Evolutionary conservation across 208 protist species (phyloP), one percentile per base, ranked within the genome.

Genomic region (Crithidia bombi): DNA sequence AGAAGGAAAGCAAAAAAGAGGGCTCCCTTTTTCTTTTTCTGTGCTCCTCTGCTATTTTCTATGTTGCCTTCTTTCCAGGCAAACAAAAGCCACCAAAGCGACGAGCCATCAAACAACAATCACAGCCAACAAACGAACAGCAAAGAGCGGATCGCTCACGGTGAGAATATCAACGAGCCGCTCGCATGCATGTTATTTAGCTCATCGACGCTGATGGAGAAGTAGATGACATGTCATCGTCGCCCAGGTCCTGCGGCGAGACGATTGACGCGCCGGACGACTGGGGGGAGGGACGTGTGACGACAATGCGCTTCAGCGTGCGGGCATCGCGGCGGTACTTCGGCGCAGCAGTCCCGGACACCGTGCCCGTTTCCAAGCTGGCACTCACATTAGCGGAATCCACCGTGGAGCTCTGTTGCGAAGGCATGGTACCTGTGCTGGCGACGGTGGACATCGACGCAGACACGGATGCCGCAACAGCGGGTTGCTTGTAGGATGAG

Each of bases 321-420:
- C 56, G 62, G n/a, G 70, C 14, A 26, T 76, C 21, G 25, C 63
- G 70, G 9, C 64, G 70, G 46, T 76, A 63, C 61, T 65, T 76
- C 21, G n/a, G 26, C 28, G 5, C 21, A 25, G n/a, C 21, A 14
- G 39, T 19, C 12, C 23, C 43, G 25, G 4, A 30, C 54, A 19
- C 43, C 12, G n/a, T 39, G 36, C 0, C 38, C 17, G 41, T 49
- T 3, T 51, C 41, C 38, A n/a, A 3, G 39, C 25, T 36, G 39
- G n/a, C n/a, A n/a, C 50, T 49, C 14, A 25, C 9, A 14, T 49
- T 56, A 6, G 41, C 14, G 12, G 17, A 21, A 10, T 67, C 62
- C 21, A 30, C 4, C 23, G n/a, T 17, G 28, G 62, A 46, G 62
- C 19, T 56, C 21, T 46, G 38, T 25, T 19, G 38, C 12, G 41